A percentile compares a stretch with the other conserved stretches of the same genome.
Evolutionary conservation across 129 eudicot species (phyloP).

Genomic region (Apium graveolens): DNA sequence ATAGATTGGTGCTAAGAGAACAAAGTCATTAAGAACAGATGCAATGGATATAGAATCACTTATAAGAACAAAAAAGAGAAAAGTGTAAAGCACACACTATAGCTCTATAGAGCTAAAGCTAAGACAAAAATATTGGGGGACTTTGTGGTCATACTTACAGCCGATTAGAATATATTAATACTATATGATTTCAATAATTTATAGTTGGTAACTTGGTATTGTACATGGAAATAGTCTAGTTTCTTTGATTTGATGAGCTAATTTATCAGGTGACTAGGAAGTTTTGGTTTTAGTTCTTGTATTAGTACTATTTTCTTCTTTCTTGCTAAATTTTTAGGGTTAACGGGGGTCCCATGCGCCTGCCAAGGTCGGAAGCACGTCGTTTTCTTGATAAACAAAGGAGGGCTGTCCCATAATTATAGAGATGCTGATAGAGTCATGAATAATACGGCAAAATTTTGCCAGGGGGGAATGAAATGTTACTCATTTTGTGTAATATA

Average conservation of each 20-base stretch:
- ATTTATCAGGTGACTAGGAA: neutral
- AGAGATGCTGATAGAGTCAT: neutral
- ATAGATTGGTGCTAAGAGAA: neutral
- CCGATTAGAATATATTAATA: neutral
- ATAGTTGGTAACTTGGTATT: neutral
- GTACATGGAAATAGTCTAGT: neutral
- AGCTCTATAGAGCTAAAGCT: neutral
- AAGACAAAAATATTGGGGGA: neutral
- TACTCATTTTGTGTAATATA: no score
- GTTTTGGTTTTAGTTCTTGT: neutral
- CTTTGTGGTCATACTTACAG: neutral
- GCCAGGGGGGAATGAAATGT: neutral
- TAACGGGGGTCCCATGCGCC: neutral
- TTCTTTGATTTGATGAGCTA: constrained; percentile 5
- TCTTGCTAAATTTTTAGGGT: neutral
- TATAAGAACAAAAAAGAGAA: neutral
- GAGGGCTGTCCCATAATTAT: neutral
- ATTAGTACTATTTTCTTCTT: neutral
- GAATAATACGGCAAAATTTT: neutral
- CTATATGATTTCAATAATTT: neutral
- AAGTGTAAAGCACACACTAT: neutral
- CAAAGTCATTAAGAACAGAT: constrained; percentile 2
- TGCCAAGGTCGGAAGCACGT: constrained; percentile 1
- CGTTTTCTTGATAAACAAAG: neutral
- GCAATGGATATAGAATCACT: constrained; percentile 9